These are phyloP conservation scores for Monilinia aucupariae DNA, from an alignment of 2,329 filamentous ascomycete species.

Conservation along the genomic window DNA sequence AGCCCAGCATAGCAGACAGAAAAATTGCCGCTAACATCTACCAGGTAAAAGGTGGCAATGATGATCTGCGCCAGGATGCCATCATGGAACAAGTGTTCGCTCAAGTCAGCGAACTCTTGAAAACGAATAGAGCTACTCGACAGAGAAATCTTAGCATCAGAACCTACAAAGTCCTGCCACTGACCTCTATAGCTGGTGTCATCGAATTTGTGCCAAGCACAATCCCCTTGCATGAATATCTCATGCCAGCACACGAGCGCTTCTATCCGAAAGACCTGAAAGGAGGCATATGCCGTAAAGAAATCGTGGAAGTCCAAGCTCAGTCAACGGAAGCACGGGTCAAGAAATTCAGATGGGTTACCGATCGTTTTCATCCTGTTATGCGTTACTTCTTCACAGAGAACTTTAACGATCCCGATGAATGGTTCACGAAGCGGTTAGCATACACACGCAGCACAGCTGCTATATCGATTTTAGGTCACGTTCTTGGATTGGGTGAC, in stretches of 20 bases:
- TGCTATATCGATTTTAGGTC: conserved; percentile 89
- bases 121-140: conserved; percentile 77
- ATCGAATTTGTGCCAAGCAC: conserved; percentile 98
- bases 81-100: conserved; percentile 99
- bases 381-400: conserved; percentile 98
- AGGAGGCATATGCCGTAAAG: conserved; percentile 67
- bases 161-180: conserved; percentile 92
- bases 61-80: conserved; percentile 92
- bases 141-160: conserved; percentile 85
- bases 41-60: conserved; percentile 85
- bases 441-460: conserved; percentile 92
- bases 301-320: conserved; percentile 68
- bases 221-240: conserved; percentile 82
- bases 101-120: conserved; percentile 84
- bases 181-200: conserved; percentile 78
- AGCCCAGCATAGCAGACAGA: not conserved
- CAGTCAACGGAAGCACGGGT: conserved; percentile 67
- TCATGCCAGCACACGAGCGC: conserved; percentile 81
- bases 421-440: conserved; percentile 86
- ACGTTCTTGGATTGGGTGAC: conserved; percentile 88
- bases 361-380: conserved; percentile 80
- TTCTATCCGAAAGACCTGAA: conserved; percentile 85
- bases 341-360: conserved; percentile 69
- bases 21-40: conserved; percentile 24
- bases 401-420: conserved; percentile 84